Evolutionary conservation across 169 alveolate species (phyloP), one percentile per base, ranked within the genome.

Genomic region (Perkinsus olseni): DNA sequence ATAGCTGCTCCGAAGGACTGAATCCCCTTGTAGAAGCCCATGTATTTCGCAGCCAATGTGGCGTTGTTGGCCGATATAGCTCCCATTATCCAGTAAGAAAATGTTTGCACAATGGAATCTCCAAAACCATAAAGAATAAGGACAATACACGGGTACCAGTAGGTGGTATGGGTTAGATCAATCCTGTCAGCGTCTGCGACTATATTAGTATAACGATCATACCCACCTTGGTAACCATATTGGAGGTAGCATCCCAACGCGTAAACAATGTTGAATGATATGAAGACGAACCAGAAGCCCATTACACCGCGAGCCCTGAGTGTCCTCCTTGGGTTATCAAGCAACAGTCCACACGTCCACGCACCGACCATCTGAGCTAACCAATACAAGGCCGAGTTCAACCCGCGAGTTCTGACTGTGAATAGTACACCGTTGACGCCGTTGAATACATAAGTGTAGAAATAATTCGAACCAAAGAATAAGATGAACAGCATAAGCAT

Each of bases 371-470:
- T 94, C 38, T 94, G 95, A 0, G 95, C 91, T 11, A 92, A 91
- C 95, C 95, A 94, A 92, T 91, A 94, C n/a, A 38, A 38, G 8
- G 95, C 95, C 17, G 94, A 92, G 92, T 94, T 94, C 50, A 94
- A 82, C 40, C 95, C 95, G 39, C 95, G 94, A 8, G 94, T 94
- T 74, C 95, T 93, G 39, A 94, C 92, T 74, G 92, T 94, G 93
- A 94, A 94, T 93, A 38, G 1, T 8, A 74, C 92, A 10, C 95
- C 95, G 34, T 94, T 94, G 93, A 94, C 92, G 91, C 94, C 94
- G 31, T 94, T 93, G 93, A 94, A 94, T 38, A 92, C 90, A 91
- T 94, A 94, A 34, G 95, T 93, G 92, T 94, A 94, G 93, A 94
- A 93, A 92, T 92, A 94, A 93, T 94, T 94, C 74, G 95, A 93